Conservation (phyloP, 495 filamentous ascomycete genomes). For the Penicillium parvum region DNA sequence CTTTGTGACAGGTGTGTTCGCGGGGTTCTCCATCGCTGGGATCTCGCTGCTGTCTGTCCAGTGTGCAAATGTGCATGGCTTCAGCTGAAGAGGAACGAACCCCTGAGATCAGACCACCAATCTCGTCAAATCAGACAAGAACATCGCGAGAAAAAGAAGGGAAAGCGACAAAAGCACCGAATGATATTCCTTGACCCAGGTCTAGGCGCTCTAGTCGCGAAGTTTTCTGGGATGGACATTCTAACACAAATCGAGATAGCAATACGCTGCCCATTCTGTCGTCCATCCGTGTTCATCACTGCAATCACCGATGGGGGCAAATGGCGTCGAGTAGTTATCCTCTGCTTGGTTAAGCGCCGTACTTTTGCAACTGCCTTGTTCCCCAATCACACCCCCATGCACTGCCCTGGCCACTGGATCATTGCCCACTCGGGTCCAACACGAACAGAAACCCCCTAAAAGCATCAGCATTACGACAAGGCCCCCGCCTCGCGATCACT, state of each 20-base stretch:
- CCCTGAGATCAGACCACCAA: conserved; percentile 27
- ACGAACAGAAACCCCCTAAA: too few relatives aligned
- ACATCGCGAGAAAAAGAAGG: not conserved
- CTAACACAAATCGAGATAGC: conserved; percentile 21
- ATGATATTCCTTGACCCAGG: not conserved
- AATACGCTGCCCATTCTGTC: not conserved
- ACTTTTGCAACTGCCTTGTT: conserved; percentile 18
- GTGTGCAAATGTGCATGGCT: too few relatives aligned
- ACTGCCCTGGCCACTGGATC: too few relatives aligned
- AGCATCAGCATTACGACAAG: too few relatives aligned
- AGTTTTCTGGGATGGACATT: not conserved
- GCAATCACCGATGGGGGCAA: not conserved
- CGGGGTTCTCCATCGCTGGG: conserved; percentile 2
- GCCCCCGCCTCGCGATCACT: too few relatives aligned
- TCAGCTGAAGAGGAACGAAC: conserved; percentile 7
- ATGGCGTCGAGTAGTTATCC: conserved; percentile 7
- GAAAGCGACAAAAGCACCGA: conserved; percentile 9
- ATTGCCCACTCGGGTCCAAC: too few relatives aligned
- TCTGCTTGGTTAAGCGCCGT: conserved; percentile 16
- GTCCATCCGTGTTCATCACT: not conserved
- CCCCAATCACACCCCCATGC: too few relatives aligned
- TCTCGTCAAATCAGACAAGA: conserved; percentile 3
- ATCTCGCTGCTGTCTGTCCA: not conserved
- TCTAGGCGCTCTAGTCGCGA: conserved; percentile 6
- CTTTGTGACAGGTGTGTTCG: conserved; percentile 3